A percentile compares a stretch with the other conserved stretches of the same genome.
Evolutionary conservation across 2,329 filamentous ascomycete genomes (phyloP).

Genomic region (Aspergillus bombycis): DNA sequence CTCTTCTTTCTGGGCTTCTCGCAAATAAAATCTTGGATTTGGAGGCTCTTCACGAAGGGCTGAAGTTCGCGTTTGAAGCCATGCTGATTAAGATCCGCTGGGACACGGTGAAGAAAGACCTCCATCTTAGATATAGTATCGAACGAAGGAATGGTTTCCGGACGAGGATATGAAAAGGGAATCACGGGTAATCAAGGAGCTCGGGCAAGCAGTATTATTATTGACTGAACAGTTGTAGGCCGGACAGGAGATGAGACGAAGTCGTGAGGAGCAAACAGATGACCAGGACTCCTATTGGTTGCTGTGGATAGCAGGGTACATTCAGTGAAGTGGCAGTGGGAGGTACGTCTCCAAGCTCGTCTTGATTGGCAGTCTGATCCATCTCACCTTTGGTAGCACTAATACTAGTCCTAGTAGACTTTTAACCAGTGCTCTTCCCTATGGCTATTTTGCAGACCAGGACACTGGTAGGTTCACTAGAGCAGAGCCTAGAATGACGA

Average conservation of each 20-base stretch:
- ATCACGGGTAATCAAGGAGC: too few relatives aligned
- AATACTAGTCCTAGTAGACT: too few relatives aligned
- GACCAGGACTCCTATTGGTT: background rate
- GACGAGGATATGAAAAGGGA: background rate
- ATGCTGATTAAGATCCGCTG: conserved; percentile 44
- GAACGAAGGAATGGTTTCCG: background rate
- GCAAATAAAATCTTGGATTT: conserved; percentile 48
- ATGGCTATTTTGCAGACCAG: too few relatives aligned
- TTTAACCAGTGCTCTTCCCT: too few relatives aligned
- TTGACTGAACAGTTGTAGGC: too few relatives aligned
- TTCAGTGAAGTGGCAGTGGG: too few relatives aligned
- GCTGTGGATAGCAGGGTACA: background rate
- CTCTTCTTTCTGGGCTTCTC: conserved; percentile 46
- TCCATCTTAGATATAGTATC: conserved; percentile 40
- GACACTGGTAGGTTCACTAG: too few relatives aligned
- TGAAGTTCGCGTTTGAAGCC: conserved; percentile 47
- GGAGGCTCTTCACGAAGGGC: conserved; percentile 40
- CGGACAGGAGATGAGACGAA: background rate
- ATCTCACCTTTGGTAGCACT: background rate
- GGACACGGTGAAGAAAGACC: conserved; percentile 50
- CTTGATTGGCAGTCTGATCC: background rate
- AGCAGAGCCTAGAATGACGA: too few relatives aligned
- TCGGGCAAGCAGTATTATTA: too few relatives aligned
- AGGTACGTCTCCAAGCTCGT: background rate
- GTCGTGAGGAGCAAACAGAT: background rate